These are phyloP conservation scores for Phytophthora vignae DNA, from an alignment of 352 stramenopile species.

Conservation along the genomic window DNA sequence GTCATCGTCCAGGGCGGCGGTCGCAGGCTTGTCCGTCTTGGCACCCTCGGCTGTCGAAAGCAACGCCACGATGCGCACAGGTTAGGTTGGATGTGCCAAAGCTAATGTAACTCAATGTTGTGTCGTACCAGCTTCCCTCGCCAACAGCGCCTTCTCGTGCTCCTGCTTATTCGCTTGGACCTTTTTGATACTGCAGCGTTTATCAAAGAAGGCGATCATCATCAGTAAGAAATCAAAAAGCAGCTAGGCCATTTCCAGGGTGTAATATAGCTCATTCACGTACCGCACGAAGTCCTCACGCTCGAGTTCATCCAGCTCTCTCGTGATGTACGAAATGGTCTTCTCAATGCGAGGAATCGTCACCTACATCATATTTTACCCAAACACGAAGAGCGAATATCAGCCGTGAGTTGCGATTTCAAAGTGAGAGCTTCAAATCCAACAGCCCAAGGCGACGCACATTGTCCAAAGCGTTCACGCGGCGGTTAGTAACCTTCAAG, in stretches of 20 bases:
- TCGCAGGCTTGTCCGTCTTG: constrained; percentile 13
- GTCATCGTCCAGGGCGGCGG: constrained; percentile 51
- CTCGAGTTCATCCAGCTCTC: constrained; percentile 99
- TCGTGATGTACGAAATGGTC: constrained; percentile 97
- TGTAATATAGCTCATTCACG: constrained; percentile 5
- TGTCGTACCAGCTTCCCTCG: constrained; percentile 62
- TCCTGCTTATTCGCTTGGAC: constrained; percentile 98
- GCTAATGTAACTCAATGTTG: neutral
- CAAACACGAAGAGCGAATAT: neutral
- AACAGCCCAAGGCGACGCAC: constrained; percentile 37
- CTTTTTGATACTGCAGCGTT: constrained; percentile 95
- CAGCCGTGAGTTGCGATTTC: neutral
- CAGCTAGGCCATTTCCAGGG: neutral
- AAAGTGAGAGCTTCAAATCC: neutral
- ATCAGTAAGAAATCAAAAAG: neutral
- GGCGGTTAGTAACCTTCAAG: constrained; percentile 98
- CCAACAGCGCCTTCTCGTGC: constrained; percentile 75
- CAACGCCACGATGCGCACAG: neutral
- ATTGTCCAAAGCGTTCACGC: constrained; percentile 99
- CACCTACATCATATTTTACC: constrained; percentile 62
- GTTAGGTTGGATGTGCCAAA: neutral
- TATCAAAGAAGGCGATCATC: neutral
- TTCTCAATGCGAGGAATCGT: constrained; percentile 98
- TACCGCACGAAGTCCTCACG: constrained; percentile 95
- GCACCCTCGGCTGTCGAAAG: constrained; percentile 20